These are phyloP conservation scores for Saccharum spontaneum DNA, from an alignment of 176 grass and related monocot genomes.

Conservation along the genomic window DNA sequence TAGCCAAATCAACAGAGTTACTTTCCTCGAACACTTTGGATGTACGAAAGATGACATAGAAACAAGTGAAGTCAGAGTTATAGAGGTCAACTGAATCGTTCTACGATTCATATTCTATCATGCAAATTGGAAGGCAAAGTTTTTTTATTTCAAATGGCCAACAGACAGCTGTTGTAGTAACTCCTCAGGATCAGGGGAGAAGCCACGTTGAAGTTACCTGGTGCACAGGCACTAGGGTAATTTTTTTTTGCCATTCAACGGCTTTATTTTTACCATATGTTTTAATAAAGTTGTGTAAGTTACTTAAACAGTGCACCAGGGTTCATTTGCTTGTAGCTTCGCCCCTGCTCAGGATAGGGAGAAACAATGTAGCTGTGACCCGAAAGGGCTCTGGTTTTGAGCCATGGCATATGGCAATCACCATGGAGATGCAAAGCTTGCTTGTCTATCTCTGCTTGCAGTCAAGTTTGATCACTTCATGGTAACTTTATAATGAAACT, in stretches of 20 bases:
- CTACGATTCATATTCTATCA: not conserved
- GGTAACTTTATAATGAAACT: conserved; percentile 21
- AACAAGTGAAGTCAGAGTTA: conserved; percentile 36
- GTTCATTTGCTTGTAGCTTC: no score
- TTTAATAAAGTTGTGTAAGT: no score
- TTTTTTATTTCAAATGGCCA: not conserved
- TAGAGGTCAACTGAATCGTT: conserved; percentile 20
- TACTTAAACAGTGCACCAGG: no score
- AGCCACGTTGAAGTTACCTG: no score
- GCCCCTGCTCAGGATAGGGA: not conserved
- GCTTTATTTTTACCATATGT: no score
- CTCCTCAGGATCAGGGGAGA: not conserved
- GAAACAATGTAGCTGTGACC: not conserved
- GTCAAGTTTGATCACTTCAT: conserved; percentile 2
- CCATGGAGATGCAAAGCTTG: not conserved
- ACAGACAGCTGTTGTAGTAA: not conserved
- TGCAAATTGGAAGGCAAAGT: not conserved
- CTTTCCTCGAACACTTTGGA: no score
- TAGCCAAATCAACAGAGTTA: no score
- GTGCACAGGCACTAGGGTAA: no score
- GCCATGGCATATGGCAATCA: not conserved
- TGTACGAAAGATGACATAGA: conserved; percentile 28
- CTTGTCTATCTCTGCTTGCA: not conserved
- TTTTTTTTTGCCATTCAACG: no score
- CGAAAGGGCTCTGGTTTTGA: not conserved